phyloP scores from a whole-genome alignment of 208 protist species.

The Trypanosoma conorhini region DNA sequence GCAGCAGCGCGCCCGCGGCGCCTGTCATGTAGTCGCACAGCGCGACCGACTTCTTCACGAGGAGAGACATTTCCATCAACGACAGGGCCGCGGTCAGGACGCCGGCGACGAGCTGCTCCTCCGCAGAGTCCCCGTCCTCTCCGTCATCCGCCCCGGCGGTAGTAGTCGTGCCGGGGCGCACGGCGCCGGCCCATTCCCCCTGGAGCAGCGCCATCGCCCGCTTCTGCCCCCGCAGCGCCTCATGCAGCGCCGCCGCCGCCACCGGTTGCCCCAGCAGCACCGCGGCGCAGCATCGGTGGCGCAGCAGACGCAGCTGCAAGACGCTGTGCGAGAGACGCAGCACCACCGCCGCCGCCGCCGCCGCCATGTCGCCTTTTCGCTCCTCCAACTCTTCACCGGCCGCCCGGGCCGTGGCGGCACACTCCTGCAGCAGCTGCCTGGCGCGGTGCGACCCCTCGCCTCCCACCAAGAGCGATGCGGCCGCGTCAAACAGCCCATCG shows the following conservation, averaged over 20 bases:
- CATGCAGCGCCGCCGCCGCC: background rate
- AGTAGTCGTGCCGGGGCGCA: background rate
- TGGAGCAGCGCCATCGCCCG: constrained; percentile 5
- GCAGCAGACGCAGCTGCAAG: constrained; percentile 14
- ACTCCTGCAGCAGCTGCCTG: constrained; percentile 4
- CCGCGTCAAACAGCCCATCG: constrained; percentile 16
- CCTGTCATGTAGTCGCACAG: constrained; percentile 15
- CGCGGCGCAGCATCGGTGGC: constrained; percentile 18
- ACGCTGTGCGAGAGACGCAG: constrained; percentile 9
- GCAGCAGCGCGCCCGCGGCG: constrained; percentile 5
- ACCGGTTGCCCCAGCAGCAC: constrained; percentile 18
- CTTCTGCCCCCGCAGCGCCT: background rate
- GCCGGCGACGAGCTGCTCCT: constrained; percentile 2
- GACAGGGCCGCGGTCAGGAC: constrained; percentile 22
- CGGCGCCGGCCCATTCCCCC: background rate
- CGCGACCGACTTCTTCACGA: background rate
- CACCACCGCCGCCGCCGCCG: background rate
- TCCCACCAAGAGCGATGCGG: background rate
- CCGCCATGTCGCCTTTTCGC: background rate
- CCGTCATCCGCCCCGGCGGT: background rate
- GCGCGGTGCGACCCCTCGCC: background rate
- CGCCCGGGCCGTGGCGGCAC: background rate
- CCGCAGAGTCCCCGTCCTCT: background rate
- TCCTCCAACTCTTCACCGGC: constrained; percentile 8
- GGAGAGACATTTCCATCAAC: constrained; percentile 24